Base-by-base conservation (phyloP, 805 yeast genomes). In the Myxozyma monticola region DNA sequence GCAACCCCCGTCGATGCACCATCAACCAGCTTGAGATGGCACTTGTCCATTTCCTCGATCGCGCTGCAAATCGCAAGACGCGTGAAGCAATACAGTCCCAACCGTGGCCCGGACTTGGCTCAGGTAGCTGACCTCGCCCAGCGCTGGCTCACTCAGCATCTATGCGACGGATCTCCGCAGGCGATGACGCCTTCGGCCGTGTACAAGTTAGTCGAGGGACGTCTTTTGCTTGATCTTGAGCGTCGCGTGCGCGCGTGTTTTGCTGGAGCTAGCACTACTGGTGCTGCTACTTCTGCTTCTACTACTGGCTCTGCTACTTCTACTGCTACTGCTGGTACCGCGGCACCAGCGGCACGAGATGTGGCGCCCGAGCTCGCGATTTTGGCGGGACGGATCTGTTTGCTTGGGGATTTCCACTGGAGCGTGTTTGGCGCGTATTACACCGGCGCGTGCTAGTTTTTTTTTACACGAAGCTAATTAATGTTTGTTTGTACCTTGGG, bases 341-440 rank as follows among this genome's bases (percentile, higher is more conserved):
- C 21, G 20, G 26, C 10, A 17, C 22, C 53, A 21, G 57, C 59
- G 12, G 25, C 42, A n/a, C 20, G 38, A 8, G 58, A 55, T 30
- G 59, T 55, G 8, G 40, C 45, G 12, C 44, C 37, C n/a, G 58
- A 55, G 31, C 51, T 55, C 17, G 37, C 37, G 10, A 43, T 48
- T 22, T 26, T 55, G 41, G 51, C 57, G 10, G 51, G 49, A 15
- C 31, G 58, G 6, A 31, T 55, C 15, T 45, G 51, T 30, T 38
- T 48, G 33, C 44, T 55, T 14, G 58, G 51, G 2, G 45, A 48
- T 22, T 55, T 52, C 41, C 59, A 55, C 15, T 55, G 59, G 59
- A 36, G 45, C 24, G 59, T 55, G 29, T 54, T 54, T 44, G 37
- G 54, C 8, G 48, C 48, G 5, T 54, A 54, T 38, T 54, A 54